phyloP scores from a whole-genome alignment of 2,329 filamentous ascomycete species.

The Aspergillus phoenicis region DNA sequence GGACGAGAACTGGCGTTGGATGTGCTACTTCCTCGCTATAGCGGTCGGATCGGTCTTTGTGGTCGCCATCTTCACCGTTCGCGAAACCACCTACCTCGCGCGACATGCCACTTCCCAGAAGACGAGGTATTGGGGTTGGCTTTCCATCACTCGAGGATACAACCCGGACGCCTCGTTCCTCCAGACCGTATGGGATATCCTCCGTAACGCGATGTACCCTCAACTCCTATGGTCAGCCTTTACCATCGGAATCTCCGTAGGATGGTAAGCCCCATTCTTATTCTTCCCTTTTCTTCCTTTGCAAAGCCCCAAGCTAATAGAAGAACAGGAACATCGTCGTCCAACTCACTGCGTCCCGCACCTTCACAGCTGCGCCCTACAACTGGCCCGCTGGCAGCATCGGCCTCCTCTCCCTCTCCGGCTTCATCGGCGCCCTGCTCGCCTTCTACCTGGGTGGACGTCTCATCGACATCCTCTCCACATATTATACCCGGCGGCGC shows the following conservation, averaged over 20 bases:
- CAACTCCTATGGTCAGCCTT: conserved; percentile 31
- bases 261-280: conserved; percentile 20
- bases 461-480: conserved; percentile 33
- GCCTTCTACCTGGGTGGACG: conserved; percentile 33
- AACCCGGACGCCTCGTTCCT: conserved; percentile 29
- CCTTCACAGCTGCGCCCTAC: conserved; percentile 31
- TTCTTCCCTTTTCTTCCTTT: not conserved
- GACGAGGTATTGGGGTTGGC: conserved; percentile 22
- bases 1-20: conserved; percentile 29
- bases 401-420: conserved; percentile 30
- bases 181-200: conserved; percentile 25
- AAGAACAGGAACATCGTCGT: conserved; percentile 33
- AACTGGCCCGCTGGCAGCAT: conserved; percentile 28
- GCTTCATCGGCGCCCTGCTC: conserved; percentile 28
- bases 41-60: conserved; percentile 24
- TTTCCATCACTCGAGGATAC: conserved; percentile 26
- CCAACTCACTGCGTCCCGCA: conserved; percentile 30
- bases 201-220: conserved; percentile 28
- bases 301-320: not conserved
- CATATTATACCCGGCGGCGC: conserved; percentile 25
- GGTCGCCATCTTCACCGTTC: conserved; percentile 25
- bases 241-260: conserved; percentile 31
- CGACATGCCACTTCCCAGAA: conserved; percentile 7
- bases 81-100: conserved; percentile 26
- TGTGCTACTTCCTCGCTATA: conserved; percentile 31